Evolutionary conservation across 106 monocot genomes (phyloP), one percentile per base, ranked within the genome.

Genomic region (Acanthochlamys bracteata): DNA sequence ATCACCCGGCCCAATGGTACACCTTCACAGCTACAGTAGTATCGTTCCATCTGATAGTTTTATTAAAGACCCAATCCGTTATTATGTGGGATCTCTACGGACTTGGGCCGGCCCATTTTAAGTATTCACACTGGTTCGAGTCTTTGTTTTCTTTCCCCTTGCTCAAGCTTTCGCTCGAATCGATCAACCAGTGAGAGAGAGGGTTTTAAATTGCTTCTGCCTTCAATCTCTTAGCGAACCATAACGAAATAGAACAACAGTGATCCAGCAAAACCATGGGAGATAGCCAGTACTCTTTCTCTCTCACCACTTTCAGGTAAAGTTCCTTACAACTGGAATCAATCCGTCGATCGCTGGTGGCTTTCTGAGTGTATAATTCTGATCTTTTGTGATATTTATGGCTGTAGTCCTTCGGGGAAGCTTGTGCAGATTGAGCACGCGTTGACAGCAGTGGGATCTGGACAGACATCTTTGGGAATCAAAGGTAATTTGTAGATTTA

Each of bases 351-450:
- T 49, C 17, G 12, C 17, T 10, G 15, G 12, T 9, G 2, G 17
- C 17, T 49, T 49, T 49, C 17, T 49, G 12, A 12, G 49, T 9
- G 15, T 2, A 2, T 4, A 12, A 49, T 49, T 49, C 9, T 49
- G 17, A 49, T 12, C 10, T 49, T 49, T 17, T 49, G 2, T 49
- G 12, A 9, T 49, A 14, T 49, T 49, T 17, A 10, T 49, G 49
- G 49, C 10, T 49, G 16, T 67, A 96, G 96, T 39, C 96, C 90
- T 20, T 91, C 96, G 53, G 96, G 96, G 40, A 96, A 96, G 81
- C 80, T 96, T 24, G 96, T 91, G 15, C 96, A 96, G 91, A 96
- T 96, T 45, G 96, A 96, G 80, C 88, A 96, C 41, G 96, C 91
- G 3, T 76, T 96, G 11, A 82, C 61, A 66, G 96, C 96, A 20